Conservation (phyloP, 306 rosid species). For the Carpinus viminea region DNA sequence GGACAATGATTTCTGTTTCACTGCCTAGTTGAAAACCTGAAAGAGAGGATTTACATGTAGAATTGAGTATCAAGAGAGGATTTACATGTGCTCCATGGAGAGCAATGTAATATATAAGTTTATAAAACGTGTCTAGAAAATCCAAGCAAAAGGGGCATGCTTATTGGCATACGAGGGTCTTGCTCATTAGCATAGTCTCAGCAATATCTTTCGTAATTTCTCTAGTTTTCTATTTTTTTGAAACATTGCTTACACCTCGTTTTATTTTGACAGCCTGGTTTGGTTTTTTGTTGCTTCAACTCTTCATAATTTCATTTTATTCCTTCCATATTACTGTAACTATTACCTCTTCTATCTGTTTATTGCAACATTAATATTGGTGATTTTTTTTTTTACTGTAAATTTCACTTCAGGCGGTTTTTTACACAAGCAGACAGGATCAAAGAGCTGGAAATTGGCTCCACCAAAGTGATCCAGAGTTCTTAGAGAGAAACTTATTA, state of each 20-base stretch:
- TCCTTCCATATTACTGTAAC: not conserved
- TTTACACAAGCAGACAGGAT: constrained; percentile 46
- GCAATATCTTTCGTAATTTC: not conserved
- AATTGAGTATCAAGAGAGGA: constrained; percentile 6
- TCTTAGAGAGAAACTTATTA: constrained; percentile 11
- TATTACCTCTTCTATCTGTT: constrained; percentile 13
- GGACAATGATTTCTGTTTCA: no score
- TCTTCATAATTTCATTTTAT: constrained; percentile 11
- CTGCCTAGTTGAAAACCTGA: no score
- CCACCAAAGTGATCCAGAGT: constrained; percentile 41
- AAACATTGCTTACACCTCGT: not conserved
- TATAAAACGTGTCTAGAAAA: not conserved
- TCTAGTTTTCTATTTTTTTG: constrained; percentile 10
- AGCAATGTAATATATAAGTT: not conserved
- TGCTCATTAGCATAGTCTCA: not conserved
- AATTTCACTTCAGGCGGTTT: constrained; percentile 56
- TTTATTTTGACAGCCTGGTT: constrained; percentile 16
- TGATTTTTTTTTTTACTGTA: constrained; percentile 21
- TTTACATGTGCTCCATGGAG: not conserved
- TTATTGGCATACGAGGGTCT: not conserved
- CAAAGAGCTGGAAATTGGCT: constrained; percentile 51
- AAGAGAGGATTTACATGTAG: not conserved
- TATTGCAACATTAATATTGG: constrained; percentile 11
- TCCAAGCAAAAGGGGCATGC: not conserved
- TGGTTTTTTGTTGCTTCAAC: constrained; percentile 1